Percentiles rank a stretch among this genome's conserved stretches.
These are phyloP conservation scores for Annulohypoxylon bovei DNA, from an alignment of 495 filamentous ascomycete species.

Conservation along the genomic window DNA sequence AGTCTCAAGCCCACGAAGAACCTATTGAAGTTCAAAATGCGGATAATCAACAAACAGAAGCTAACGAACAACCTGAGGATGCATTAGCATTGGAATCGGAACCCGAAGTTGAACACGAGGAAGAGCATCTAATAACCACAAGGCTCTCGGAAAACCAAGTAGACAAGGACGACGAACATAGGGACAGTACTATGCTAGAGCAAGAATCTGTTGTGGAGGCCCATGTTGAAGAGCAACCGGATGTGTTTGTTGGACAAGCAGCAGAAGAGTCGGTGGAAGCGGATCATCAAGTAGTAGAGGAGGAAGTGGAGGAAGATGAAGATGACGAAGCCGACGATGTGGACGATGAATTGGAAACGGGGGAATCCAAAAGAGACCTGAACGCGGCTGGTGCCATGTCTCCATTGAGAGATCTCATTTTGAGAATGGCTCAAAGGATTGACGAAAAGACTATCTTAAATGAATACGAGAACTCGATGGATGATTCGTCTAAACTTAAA, in stretches of 20 bases:
- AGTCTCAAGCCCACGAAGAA: constrained; percentile 31
- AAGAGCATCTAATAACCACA: not conserved
- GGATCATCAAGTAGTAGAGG: constrained; percentile 39
- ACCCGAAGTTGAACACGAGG: not conserved
- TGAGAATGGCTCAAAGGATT: constrained; percentile 36
- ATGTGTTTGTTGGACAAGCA: not conserved
- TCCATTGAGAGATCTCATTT: constrained; percentile 43
- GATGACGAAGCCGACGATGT: constrained; percentile 41
- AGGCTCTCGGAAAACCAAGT: not conserved
- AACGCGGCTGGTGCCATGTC: constrained; percentile 29
- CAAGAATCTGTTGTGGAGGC: not conserved
- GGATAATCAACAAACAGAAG: not conserved
- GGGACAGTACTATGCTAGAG: not conserved
- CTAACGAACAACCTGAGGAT: not conserved
- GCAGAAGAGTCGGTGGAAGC: not conserved
- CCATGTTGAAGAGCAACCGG: not conserved
- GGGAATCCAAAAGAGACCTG: constrained; percentile 38
- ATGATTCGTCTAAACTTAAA: constrained; percentile 48
- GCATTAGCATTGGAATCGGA: constrained; percentile 11
- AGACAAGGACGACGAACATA: constrained; percentile 1
- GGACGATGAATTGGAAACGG: constrained; percentile 37
- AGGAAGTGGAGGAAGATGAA: constrained; percentile 42
- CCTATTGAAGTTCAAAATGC: constrained; percentile 6
- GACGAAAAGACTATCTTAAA: constrained; percentile 35
- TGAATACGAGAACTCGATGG: constrained; percentile 21